These are phyloP conservation scores for Eucalyptus urophylla DNA, from an alignment of 345 rosid species.

Conservation along the genomic window DNA sequence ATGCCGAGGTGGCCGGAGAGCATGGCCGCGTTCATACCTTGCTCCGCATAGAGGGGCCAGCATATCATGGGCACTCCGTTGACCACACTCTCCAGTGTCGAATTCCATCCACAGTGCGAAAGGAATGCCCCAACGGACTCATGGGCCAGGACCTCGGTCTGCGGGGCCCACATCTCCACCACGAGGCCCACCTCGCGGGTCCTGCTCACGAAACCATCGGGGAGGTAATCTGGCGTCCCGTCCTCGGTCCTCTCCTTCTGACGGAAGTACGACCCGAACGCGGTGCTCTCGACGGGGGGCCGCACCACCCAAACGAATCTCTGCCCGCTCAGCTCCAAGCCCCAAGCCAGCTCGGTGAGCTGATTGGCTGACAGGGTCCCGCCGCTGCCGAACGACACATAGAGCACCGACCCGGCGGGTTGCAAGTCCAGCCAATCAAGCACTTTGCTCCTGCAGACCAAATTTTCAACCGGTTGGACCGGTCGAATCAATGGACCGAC, in stretches of 20 bases:
- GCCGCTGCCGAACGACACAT: conserved; percentile 69
- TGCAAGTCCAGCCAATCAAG: conserved; percentile 37
- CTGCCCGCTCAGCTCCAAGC: conserved; percentile 18
- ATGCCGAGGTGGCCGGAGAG: conserved; percentile 25
- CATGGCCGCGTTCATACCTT: conserved; percentile 52
- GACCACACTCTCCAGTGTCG: conserved; percentile 39
- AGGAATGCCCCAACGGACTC: conserved; percentile 50
- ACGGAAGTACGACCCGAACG: neutral
- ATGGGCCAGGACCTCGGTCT: conserved; percentile 42
- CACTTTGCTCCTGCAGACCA: neutral
- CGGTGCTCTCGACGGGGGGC: neutral
- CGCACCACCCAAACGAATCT: conserved; percentile 40
- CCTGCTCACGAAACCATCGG: conserved; percentile 41
- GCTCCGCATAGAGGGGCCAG: conserved; percentile 73
- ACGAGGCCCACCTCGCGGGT: conserved; percentile 21
- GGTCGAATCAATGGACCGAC: conserved; percentile 10
- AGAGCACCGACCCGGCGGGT: conserved; percentile 36
- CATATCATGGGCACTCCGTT: conserved; percentile 54
- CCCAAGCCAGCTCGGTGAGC: conserved; percentile 17
- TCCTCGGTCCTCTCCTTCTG: neutral
- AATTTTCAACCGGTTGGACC: neutral
- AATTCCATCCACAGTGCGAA: conserved; percentile 77
- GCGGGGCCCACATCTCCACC: conserved; percentile 53
- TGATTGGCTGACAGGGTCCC: conserved; percentile 34
- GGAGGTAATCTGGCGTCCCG: conserved; percentile 8